Percentiles rank a stretch among this genome's conserved stretches.
Conservation (phyloP, 495 filamentous ascomycete species). For the Aspergillus indologenus region DNA sequence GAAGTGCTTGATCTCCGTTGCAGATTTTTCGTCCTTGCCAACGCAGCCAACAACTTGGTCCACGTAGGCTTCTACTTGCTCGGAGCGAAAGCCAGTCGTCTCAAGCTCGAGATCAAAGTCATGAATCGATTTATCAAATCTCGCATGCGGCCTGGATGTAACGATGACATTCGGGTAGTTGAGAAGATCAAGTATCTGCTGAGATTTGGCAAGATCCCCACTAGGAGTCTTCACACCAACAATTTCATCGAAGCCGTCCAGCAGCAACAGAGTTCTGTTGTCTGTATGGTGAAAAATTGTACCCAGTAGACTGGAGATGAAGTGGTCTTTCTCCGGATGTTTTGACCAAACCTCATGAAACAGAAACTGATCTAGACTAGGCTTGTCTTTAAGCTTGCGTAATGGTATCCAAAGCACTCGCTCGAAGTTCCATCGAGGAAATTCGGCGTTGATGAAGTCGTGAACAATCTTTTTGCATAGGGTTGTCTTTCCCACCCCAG, state of each 20-base stretch:
- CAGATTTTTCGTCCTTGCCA: slow-evolving; percentile 12
- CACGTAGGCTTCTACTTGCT: slow-evolving; percentile 17
- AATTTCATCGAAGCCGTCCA: slow-evolving; percentile 11
- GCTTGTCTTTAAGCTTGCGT: slow-evolving; percentile 3
- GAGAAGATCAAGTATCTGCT: not conserved
- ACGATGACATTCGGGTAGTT: slow-evolving; percentile 13
- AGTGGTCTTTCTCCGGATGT: not conserved
- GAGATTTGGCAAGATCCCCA: not conserved
- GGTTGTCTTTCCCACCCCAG: slow-evolving; percentile 47
- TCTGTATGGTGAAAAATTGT: not conserved
- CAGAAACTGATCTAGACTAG: slow-evolving; percentile 7
- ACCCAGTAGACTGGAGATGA: not conserved
- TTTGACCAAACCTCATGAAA: not conserved
- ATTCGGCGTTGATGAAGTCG: slow-evolving; percentile 14
- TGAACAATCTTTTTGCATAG: slow-evolving; percentile 45
- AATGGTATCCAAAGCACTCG: slow-evolving; percentile 12
- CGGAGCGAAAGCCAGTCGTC: slow-evolving; percentile 15
- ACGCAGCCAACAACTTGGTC: not conserved
- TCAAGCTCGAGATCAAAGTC: slow-evolving; percentile 20
- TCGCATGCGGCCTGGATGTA: slow-evolving; percentile 18
- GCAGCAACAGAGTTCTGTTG: slow-evolving; percentile 9
- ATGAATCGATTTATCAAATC: not conserved
- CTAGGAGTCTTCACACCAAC: not conserved
- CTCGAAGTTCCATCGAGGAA: slow-evolving; percentile 21
- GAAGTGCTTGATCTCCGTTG: slow-evolving; percentile 30